Base-by-base conservation (phyloP, 1,284 basidiomycete species). In the Ceratobasidium sp. region DNA sequence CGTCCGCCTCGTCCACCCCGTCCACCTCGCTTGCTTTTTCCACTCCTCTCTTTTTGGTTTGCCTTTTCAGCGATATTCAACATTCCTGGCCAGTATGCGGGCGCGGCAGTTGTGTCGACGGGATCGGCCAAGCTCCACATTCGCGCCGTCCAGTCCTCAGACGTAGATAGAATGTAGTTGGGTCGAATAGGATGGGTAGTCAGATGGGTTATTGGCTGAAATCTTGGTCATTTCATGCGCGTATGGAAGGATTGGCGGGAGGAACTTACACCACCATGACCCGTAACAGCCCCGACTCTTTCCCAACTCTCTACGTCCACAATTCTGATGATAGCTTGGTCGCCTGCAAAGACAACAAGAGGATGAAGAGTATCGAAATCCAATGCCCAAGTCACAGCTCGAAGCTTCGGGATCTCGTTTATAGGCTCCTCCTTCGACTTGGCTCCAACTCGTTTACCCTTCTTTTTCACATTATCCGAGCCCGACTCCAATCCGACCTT, bases 61-160 rank as follows among this genome's bases (percentile, higher is more conserved):
- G 6, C 28, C 72, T 20, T 20, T 44, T 53, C 20, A 33, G 53
- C 23, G 20, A 68, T 15, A 53, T 44, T n/a, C 26, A 61, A 44
- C n/a, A 68, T 64, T 6, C 66, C 75, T 3, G 75, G 75, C 75
- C 75, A 77, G 51, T 68, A 77, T 7, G 42, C 26, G 0, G 75
- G 64, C 55, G n/a, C 40, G 23, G 75, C 56, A 13, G 64, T 39
- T 7, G 64, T 67, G 18, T 77, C 66, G n/a, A 68, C 75, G 1
- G 75, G 75, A 49, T 77, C 75, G 2, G 75, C 75, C 12, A 77
- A 33, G 12, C 63, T 68, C 75, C 75, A 77, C 66, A 77, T 68
- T 9, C 75, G 64, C 0, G 75, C 75, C 2, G 75, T 77, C n/a
- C 40, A 68, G 55, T 77, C 75, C 5, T 68, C 40, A 4, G 75